A percentile compares a stretch with the other conserved stretches of the same genome.
Evolutionary conservation across 805 yeast species (phyloP).

Genomic region (Candida methanosorbosa): DNA sequence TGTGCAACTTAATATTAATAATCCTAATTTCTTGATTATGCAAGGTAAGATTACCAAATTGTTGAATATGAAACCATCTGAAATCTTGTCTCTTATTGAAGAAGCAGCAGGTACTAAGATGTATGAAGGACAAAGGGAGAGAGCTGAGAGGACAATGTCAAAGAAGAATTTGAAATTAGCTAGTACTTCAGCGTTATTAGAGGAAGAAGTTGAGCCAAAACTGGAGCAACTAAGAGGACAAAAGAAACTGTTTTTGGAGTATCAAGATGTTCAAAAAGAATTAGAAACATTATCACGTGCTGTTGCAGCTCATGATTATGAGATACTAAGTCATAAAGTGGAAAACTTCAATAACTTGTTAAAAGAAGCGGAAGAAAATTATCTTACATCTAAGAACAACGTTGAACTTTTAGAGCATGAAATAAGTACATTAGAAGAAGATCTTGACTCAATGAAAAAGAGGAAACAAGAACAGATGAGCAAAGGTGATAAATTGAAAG

Average conservation of each 20-base stretch:
- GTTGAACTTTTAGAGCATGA: slow-evolving; percentile 45
- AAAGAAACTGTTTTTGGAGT: slow-evolving; percentile 76
- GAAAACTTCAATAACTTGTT: slow-evolving; percentile 35
- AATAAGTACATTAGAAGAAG: slow-evolving; percentile 49
- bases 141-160: slow-evolving; percentile 85
- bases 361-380: slow-evolving; percentile 29
- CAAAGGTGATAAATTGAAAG: slow-evolving; percentile 52
- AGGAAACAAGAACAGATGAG: slow-evolving; percentile 49
- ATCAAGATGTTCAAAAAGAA: slow-evolving; percentile 75
- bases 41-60: slow-evolving; percentile 98
- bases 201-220: slow-evolving; percentile 91
- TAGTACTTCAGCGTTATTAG: slow-evolving; percentile 63
- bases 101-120: slow-evolving; percentile 98
- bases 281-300: slow-evolving; percentile 66
- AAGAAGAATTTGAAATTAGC: slow-evolving; percentile 81
- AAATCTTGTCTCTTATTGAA: slow-evolving; percentile 82
- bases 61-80: slow-evolving; percentile 89
- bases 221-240: slow-evolving; percentile 72
- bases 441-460: slow-evolving; percentile 42
- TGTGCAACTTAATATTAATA: slow-evolving; percentile 91
- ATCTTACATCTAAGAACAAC: slow-evolving; percentile 32
- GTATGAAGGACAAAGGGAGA: slow-evolving; percentile 88
- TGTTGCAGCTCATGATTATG: slow-evolving; percentile 71
- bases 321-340: slow-evolving; percentile 30
- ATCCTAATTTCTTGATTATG: slow-evolving; percentile 96